A percentile compares a stretch with the other conserved stretches of the same genome.
Conservation (phyloP, 768 basidiomycete species). For the Mycena belliarum region DNA sequence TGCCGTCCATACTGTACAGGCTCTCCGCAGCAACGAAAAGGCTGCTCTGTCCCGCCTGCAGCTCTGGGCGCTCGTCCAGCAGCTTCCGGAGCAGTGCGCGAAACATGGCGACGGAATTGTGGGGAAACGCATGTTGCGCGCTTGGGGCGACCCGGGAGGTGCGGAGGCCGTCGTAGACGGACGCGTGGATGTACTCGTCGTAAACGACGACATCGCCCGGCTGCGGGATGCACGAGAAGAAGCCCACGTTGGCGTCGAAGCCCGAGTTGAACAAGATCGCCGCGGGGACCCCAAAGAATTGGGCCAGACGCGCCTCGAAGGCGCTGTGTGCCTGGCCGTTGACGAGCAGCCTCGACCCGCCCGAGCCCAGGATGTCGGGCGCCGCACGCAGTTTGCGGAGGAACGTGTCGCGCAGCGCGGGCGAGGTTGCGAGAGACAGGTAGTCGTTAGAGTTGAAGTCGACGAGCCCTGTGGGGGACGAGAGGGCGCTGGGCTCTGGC, state of each 20-base stretch:
- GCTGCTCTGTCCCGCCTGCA: slow-evolving; percentile 42
- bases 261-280: slow-evolving; percentile 91
- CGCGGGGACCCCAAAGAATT: slow-evolving; percentile 60
- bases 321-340: slow-evolving; percentile 68
- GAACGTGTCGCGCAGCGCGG: slow-evolving; percentile 56
- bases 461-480: slow-evolving; percentile 36
- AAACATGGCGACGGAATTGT: slow-evolving; percentile 67
- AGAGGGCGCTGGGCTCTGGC: slow-evolving; percentile 51
- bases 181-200: slow-evolving; percentile 90
- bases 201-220: slow-evolving; percentile 74
- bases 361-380: slow-evolving; percentile 77
- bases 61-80: slow-evolving; percentile 33
- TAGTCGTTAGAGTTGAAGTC: slow-evolving; percentile 95
- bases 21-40: slow-evolving; percentile 87
- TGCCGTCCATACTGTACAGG: slow-evolving; percentile 96
- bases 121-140: slow-evolving; percentile 55
- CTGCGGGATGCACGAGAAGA: slow-evolving; percentile 83
- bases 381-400: slow-evolving; percentile 50
- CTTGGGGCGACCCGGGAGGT: slow-evolving; percentile 47
- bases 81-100: slow-evolving; percentile 44
- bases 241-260: slow-evolving; percentile 88
- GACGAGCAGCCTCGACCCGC: slow-evolving; percentile 85
- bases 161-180: slow-evolving; percentile 89
- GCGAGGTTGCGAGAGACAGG: slow-evolving; percentile 73
- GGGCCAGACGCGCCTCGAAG: slow-evolving; percentile 69